Conservation (phyloP, 1,284 basidiomycete species). For the Marasmius oreades region DNA sequence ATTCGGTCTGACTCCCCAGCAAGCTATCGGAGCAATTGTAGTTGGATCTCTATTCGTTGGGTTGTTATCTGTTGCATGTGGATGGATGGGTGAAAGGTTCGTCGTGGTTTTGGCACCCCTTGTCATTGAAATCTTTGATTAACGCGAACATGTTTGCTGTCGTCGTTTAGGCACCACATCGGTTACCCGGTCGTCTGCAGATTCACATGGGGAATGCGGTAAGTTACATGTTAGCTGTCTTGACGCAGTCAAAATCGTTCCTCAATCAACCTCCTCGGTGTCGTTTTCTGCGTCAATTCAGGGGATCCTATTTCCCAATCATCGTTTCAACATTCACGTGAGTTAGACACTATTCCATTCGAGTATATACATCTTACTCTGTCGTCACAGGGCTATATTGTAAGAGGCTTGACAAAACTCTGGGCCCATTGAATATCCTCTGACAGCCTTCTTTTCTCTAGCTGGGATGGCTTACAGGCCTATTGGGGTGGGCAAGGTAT, state of each 20-base stretch:
- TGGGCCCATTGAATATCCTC: not conserved
- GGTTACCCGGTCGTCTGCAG: constrained; percentile 19
- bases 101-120: not conserved
- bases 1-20: constrained; percentile 19
- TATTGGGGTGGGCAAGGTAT: constrained; percentile 21
- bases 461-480: constrained; percentile 20
- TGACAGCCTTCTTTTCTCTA: not conserved
- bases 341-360: constrained; percentile 1
- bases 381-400: constrained; percentile 13
- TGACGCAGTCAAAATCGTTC: not conserved
- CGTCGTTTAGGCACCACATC: constrained; percentile 15
- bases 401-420: not conserved
- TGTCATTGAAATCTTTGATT: too few species aligned
- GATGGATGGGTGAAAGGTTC: constrained; percentile 20
- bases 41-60: constrained; percentile 16
- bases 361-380: not conserved
- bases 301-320: constrained; percentile 20
- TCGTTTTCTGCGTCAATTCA: not conserved
- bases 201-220: constrained; percentile 20
- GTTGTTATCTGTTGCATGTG: constrained; percentile 17
- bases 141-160: too few species aligned
- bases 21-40: constrained; percentile 19
- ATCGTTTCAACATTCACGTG: constrained; percentile 17
- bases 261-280: not conserved
- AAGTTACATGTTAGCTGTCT: not conserved